Base-by-base conservation (phyloP, 2,329 filamentous ascomycete genomes). In the Neurospora sp. region DNA sequence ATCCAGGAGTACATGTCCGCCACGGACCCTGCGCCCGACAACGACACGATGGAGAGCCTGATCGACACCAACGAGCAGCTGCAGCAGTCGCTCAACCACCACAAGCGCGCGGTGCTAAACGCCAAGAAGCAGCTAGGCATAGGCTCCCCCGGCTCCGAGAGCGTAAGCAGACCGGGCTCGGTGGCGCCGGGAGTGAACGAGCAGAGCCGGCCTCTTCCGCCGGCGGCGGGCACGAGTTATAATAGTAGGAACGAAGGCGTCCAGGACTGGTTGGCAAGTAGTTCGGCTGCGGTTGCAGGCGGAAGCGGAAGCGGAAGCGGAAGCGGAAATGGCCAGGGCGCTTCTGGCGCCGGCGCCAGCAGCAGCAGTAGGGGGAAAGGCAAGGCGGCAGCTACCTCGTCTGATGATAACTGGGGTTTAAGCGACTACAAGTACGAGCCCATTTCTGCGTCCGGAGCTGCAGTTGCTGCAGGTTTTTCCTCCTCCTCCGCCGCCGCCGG, bases 1-100 rank as follows among this genome's bases (percentile, higher is more conserved):
- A 89, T 98, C 75, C 93, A 97, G 77, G 85, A 85, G 39, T 98
- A 96, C 81, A 97, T 98, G 84, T 85, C 89, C 57, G 88, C 89
- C 66, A 89, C 91, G 70, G 87, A 92, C 77, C 94, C 95, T 0
- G 78, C 87, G 0, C 94, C 95, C 0, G 96, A 98, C 79, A 95
- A 97, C 76, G 91, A 97, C 74, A 98, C 95, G 1, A 93, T 98
- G 87, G 89, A 96, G 77, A 94, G 89, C 15, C 83, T 99, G 72
- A 97, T 99, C 76, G 93, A 97, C 79, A 96, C 93, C 15, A 97
- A 97, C 78, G 96, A 98, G 80, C 91, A 95, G 77, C 84, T 99
- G 38, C 92, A 92, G 71, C 88, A 92, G 65, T 90, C 94, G 0
- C 84, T 95, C 52, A 96, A 89, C 73, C 89, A 93, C 77, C 92